These are phyloP conservation scores for Naganishia liquefaciens DNA, from an alignment of 1,284 basidiomycete species.

Conservation along the genomic window DNA sequence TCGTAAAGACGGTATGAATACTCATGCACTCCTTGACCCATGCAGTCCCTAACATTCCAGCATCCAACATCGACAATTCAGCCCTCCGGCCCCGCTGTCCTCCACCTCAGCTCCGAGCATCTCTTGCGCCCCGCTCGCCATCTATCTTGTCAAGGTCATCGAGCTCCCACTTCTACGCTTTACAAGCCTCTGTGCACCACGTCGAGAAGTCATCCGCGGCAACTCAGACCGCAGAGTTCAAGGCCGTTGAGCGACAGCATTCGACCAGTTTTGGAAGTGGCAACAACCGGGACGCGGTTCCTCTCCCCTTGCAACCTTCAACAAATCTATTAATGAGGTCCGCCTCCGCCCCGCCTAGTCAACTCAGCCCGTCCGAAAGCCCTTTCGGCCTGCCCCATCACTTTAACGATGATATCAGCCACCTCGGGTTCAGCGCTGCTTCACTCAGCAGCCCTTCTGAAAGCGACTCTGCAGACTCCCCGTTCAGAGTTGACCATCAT, in stretches of 20 bases:
- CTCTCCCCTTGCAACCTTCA: background rate
- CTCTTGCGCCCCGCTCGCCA: constrained; percentile 14
- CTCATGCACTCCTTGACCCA: background rate
- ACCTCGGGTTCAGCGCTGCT: constrained; percentile 14
- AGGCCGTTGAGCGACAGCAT: background rate
- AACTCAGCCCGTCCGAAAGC: constrained; percentile 1
- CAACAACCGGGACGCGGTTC: no score
- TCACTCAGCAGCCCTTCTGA: constrained; percentile 19
- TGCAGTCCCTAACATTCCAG: no score
- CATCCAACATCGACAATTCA: background rate
- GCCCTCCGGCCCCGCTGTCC: background rate
- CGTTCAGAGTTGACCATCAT: background rate
- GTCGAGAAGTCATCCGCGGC: background rate
- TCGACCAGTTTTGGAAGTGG: background rate
- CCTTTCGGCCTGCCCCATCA: constrained; percentile 4
- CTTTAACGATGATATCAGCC: background rate
- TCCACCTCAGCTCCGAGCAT: constrained; percentile 1
- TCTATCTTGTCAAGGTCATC: constrained; percentile 10
- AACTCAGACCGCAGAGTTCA: background rate
- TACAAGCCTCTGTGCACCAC: background rate
- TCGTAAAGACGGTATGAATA: no score
- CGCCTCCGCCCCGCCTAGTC: background rate
- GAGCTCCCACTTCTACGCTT: background rate
- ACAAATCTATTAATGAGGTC: background rate
- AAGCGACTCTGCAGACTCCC: constrained; percentile 3